Percentiles rank a stretch among this genome's conserved stretches.
phyloP scores from a whole-genome alignment of 257 asterid genomes.

The Solanum rostratum region DNA sequence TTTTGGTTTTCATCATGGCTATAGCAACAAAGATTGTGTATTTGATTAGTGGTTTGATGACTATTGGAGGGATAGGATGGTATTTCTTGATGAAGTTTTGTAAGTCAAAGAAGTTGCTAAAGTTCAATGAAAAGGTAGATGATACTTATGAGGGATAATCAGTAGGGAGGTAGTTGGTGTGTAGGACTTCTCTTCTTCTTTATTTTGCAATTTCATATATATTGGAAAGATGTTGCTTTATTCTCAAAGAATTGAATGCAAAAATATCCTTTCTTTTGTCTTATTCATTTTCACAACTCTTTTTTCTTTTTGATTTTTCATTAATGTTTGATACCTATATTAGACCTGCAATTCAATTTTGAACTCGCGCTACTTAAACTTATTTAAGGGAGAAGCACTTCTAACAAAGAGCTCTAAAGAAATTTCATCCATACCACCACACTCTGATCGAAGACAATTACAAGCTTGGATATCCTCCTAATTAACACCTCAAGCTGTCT shows the following conservation, averaged over 20 bases:
- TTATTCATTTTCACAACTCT: not conserved
- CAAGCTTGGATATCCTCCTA: not conserved
- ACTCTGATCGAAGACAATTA: not conserved
- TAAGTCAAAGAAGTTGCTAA: slow-evolving; percentile 28
- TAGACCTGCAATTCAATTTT: not conserved
- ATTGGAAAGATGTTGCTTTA: not conserved
- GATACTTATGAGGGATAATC: not conserved
- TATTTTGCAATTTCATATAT: not conserved
- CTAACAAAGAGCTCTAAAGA: not conserved
- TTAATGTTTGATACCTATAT: not conserved
- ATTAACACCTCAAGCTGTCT: not conserved
- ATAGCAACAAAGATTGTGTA: slow-evolving; percentile 42
- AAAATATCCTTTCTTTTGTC: not conserved
- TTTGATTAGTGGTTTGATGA: slow-evolving; percentile 42
- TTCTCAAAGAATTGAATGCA: not conserved
- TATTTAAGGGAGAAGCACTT: not conserved
- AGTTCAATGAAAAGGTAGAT: not conserved
- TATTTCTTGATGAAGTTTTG: slow-evolving; percentile 39
- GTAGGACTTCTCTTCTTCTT: not conserved
- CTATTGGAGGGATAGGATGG: slow-evolving; percentile 37
- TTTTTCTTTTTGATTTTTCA: not conserved
- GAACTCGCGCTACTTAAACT: too few relatives aligned
- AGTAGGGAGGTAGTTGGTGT: not conserved
- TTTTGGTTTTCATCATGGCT: slow-evolving; percentile 43
- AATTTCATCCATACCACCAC: not conserved